Conservation (phyloP, 257 asterid genomes). For the Solanum sparsipilum region DNA sequence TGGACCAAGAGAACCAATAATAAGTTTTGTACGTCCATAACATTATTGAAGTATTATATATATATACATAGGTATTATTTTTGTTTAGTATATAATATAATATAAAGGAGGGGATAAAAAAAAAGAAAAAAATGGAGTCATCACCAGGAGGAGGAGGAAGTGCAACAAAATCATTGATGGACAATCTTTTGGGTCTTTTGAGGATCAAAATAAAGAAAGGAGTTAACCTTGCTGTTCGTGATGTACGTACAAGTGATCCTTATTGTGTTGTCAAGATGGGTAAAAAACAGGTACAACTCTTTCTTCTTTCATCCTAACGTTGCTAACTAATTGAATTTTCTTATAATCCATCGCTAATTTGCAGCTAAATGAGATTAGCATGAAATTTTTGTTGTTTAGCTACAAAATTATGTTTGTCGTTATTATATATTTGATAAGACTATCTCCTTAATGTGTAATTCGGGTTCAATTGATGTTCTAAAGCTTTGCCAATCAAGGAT, state of each 20-base stretch:
- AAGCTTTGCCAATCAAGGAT: no score
- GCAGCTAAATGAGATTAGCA: no score
- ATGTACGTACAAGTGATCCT: constrained; percentile 69
- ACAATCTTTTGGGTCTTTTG: constrained; percentile 58
- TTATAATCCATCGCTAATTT: no score
- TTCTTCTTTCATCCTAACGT: no score
- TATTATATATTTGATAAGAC: no score
- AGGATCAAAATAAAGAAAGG: constrained; percentile 62
- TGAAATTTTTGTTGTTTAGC: no score
- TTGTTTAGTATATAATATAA: background rate
- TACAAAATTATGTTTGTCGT: no score
- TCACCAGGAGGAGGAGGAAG: constrained; percentile 8
- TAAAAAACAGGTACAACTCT: background rate
- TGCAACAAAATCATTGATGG: constrained; percentile 20
- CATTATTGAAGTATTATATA: no score
- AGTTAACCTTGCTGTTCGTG: constrained; percentile 82
- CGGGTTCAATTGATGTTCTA: no score
- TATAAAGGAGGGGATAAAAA: background rate
- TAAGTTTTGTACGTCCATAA: background rate
- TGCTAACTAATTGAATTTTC: no score
- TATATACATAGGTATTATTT: background rate
- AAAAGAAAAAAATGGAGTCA: constrained; percentile 5
- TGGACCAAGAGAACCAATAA: background rate
- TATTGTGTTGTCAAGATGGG: constrained; percentile 31
- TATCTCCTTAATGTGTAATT: no score